These are phyloP conservation scores for Leptographium lundbergii DNA, from an alignment of 2,329 filamentous ascomycete genomes.

Conservation along the genomic window DNA sequence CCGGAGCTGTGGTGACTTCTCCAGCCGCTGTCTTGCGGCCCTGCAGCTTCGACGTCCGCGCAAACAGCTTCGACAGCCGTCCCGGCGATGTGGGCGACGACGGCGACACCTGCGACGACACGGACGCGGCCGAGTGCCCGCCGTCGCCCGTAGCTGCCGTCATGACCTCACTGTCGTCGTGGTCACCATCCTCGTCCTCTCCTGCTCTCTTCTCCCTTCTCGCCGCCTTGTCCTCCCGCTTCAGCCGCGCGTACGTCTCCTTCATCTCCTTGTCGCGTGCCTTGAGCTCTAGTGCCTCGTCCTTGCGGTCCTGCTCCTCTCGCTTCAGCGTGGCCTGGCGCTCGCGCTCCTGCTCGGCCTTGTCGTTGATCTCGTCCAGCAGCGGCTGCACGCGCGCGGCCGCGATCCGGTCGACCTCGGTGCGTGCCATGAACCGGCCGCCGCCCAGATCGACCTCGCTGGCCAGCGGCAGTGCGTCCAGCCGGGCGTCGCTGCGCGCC, in stretches of 20 bases:
- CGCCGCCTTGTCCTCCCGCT: conserved; percentile 20
- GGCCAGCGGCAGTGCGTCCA: conserved; percentile 34
- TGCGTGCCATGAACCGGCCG: conserved; percentile 65
- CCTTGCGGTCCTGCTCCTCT: conserved; percentile 40
- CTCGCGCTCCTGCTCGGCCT: conserved; percentile 59
- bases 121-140: not conserved
- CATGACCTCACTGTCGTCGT: conserved; percentile 20
- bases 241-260: conserved; percentile 25
- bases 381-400: conserved; percentile 67
- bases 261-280: conserved; percentile 39
- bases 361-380: conserved; percentile 71
- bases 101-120: not conserved
- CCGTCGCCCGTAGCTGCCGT: not conserved
- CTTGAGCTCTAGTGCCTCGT: conserved; percentile 30
- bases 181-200: conserved; percentile 6
- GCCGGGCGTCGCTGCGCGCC: conserved; percentile 47
- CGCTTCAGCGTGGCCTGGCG: conserved; percentile 48
- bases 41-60: conserved; percentile 1
- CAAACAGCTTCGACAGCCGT: conserved; percentile 7
- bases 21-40: not conserved
- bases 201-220: not conserved
- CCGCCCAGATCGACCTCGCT: conserved; percentile 59
- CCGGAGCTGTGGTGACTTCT: too few relatives aligned
- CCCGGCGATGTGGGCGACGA: not conserved
- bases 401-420: conserved; percentile 70